Conservation (phyloP, 2,329 filamentous ascomycete species). For the Cladosporium austrohemisphaericum region DNA sequence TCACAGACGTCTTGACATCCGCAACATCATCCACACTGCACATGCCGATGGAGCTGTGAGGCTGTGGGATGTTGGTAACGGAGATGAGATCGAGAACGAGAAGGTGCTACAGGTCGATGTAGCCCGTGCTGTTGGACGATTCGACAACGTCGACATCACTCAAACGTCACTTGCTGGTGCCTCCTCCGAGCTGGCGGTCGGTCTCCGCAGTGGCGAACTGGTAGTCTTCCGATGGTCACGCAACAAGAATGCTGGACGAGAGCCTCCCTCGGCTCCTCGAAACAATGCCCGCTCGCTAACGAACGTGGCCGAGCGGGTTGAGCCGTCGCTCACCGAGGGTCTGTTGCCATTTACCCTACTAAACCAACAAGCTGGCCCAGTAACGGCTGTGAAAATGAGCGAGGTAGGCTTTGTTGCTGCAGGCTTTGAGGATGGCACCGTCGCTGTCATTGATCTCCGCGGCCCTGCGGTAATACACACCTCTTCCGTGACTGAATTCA, state of each 20-base stretch:
- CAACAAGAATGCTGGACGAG: slow-evolving; percentile 68
- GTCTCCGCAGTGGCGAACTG: slow-evolving; percentile 77
- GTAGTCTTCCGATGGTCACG: slow-evolving; percentile 83
- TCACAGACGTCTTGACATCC: slow-evolving; percentile 72
- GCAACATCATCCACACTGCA: slow-evolving; percentile 80
- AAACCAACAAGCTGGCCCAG: slow-evolving; percentile 75
- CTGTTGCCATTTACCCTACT: slow-evolving; percentile 76
- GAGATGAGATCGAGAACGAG: slow-evolving; percentile 88
- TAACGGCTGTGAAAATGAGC: slow-evolving; percentile 78
- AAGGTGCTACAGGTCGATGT: slow-evolving; percentile 80
- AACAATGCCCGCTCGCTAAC: slow-evolving; percentile 55
- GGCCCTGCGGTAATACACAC: slow-evolving; percentile 81
- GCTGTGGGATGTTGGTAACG: slow-evolving; percentile 88
- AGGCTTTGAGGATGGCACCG: slow-evolving; percentile 75
- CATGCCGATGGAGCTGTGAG: slow-evolving; percentile 90
- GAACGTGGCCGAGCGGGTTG: slow-evolving; percentile 68
- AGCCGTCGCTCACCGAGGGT: slow-evolving; percentile 72
- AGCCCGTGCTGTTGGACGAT: slow-evolving; percentile 74
- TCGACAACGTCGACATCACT: slow-evolving; percentile 70
- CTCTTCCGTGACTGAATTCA: slow-evolving; percentile 67
- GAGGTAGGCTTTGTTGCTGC: slow-evolving; percentile 88
- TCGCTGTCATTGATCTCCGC: slow-evolving; percentile 82
- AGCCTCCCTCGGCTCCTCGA: slow-evolving; percentile 50
- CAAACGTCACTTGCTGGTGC: slow-evolving; percentile 75
- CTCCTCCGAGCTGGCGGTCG: slow-evolving; percentile 81